These are phyloP conservation scores for Fusarium sp. DNA, from an alignment of 2,329 filamentous ascomycete species.

Conservation along the genomic window DNA sequence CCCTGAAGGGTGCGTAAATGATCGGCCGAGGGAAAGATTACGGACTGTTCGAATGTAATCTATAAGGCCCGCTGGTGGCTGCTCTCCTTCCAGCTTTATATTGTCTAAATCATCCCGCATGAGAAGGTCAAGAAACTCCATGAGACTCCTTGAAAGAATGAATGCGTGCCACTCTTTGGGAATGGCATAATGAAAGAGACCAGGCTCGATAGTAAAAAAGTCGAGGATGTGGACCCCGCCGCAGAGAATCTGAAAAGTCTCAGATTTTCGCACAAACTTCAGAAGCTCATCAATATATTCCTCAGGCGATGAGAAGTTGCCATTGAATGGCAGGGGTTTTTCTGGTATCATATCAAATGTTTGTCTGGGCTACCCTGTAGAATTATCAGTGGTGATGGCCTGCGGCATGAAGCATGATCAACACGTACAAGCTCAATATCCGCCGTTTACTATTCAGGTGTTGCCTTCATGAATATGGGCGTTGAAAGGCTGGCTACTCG, in stretches of 20 bases:
- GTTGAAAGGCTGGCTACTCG: too few species aligned
- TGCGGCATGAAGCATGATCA: not conserved
- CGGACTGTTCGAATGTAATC: constrained; percentile 79
- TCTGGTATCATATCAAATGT: constrained; percentile 57
- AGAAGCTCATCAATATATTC: constrained; percentile 84
- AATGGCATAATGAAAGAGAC: constrained; percentile 81
- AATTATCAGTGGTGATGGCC: not conserved
- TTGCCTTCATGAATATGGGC: not conserved
- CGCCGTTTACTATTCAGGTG: not conserved
- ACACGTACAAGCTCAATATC: not conserved
- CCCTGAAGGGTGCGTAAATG: constrained; percentile 60
- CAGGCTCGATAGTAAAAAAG: constrained; percentile 88
- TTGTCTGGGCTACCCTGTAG: constrained; percentile 35
- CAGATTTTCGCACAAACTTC: constrained; percentile 77
- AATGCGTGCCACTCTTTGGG: constrained; percentile 85
- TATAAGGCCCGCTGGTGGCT: constrained; percentile 68
- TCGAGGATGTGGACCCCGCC: constrained; percentile 97
- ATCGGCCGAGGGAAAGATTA: constrained; percentile 72
- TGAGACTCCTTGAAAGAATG: constrained; percentile 75
- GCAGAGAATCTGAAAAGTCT: constrained; percentile 87
- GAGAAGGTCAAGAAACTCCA: constrained; percentile 82
- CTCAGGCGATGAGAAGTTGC: constrained; percentile 76
- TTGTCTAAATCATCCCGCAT: constrained; percentile 77
- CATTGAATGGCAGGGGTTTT: constrained; percentile 73
- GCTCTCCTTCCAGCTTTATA: constrained; percentile 40